phyloP scores from a whole-genome alignment of 768 basidiomycete genomes.

The Lactarius akahatsu region DNA sequence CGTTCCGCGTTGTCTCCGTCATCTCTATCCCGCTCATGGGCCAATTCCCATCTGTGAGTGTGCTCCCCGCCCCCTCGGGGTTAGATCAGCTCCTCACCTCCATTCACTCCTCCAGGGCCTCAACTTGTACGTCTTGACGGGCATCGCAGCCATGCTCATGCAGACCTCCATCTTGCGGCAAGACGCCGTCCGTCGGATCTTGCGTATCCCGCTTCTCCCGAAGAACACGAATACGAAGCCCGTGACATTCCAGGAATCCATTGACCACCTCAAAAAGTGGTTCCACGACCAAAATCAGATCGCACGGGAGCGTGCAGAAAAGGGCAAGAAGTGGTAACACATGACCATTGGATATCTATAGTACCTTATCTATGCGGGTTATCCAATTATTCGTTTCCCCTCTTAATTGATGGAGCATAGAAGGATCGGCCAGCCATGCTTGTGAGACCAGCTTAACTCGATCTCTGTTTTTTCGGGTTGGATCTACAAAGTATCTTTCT shows the following conservation, averaged over 20 bases:
- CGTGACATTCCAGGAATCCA: slow-evolving; percentile 26
- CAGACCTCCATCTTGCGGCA: slow-evolving; percentile 50
- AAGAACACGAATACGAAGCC: slow-evolving; percentile 14
- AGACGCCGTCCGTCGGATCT: slow-evolving; percentile 41
- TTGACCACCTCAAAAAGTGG: slow-evolving; percentile 27
- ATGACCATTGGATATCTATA: background rate
- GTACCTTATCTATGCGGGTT: background rate
- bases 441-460: background rate
- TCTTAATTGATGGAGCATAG: background rate
- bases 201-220: slow-evolving; percentile 38
- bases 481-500: slow-evolving; percentile 33
- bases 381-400: slow-evolving; percentile 5
- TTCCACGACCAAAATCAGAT: slow-evolving; percentile 24
- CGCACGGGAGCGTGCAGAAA: slow-evolving; percentile 18
- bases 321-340: slow-evolving; percentile 22
- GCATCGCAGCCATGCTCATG: slow-evolving; percentile 45
- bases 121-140: slow-evolving; percentile 55
- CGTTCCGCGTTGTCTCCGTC: slow-evolving; percentile 42
- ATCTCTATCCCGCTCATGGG: slow-evolving; percentile 51
- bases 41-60: slow-evolving; percentile 64
- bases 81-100: background rate
- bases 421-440: too few relatives aligned
- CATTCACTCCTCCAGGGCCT: slow-evolving; percentile 45
- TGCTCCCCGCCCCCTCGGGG: background rate
- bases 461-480: background rate